Percentiles rank a stretch among this genome's conserved stretches.
Conservation (phyloP, 768 basidiomycete genomes). For the Kwoniella pini region DNA sequence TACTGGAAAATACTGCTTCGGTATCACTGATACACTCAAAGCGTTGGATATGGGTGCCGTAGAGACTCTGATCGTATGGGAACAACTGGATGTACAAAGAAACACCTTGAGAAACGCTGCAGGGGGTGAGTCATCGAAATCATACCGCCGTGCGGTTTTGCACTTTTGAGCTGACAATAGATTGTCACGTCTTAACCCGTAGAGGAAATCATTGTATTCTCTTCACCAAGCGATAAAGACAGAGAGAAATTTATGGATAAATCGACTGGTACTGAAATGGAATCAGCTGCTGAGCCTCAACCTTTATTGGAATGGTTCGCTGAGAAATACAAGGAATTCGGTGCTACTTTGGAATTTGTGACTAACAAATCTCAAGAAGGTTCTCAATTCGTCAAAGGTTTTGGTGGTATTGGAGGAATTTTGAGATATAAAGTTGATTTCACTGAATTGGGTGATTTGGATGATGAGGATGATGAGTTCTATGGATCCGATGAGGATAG, state of each 20-base stretch:
- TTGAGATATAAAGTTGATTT: constrained; percentile 98
- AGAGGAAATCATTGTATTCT: constrained; percentile 84
- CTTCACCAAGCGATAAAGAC: constrained; percentile 76
- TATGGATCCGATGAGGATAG: constrained; percentile 54
- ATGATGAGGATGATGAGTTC: constrained; percentile 57
- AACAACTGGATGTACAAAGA: constrained; percentile 88
- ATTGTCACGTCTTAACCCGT: too few species aligned
- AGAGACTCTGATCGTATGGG: constrained; percentile 98
- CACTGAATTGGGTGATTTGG: constrained; percentile 64
- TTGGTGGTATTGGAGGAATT: constrained; percentile 95
- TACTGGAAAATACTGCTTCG: constrained; percentile 94
- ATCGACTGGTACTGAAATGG: constrained; percentile 94
- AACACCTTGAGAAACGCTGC: constrained; percentile 88
- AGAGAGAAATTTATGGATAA: constrained; percentile 94
- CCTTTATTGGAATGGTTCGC: constrained; percentile 97
- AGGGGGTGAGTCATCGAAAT: constrained; percentile 62
- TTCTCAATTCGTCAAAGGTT: constrained; percentile 96
- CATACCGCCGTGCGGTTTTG: too few species aligned
- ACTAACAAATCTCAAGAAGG: constrained; percentile 97
- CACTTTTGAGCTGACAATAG: too few species aligned
- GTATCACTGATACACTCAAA: constrained; percentile 94
- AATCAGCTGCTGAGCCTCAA: constrained; percentile 75
- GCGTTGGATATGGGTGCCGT: constrained; percentile 94
- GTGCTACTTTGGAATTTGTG: constrained; percentile 84
- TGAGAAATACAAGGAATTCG: constrained; percentile 97